Conservation (phyloP, 2,329 filamentous ascomycete species). For the Ophiostoma triangulosporum region DNA sequence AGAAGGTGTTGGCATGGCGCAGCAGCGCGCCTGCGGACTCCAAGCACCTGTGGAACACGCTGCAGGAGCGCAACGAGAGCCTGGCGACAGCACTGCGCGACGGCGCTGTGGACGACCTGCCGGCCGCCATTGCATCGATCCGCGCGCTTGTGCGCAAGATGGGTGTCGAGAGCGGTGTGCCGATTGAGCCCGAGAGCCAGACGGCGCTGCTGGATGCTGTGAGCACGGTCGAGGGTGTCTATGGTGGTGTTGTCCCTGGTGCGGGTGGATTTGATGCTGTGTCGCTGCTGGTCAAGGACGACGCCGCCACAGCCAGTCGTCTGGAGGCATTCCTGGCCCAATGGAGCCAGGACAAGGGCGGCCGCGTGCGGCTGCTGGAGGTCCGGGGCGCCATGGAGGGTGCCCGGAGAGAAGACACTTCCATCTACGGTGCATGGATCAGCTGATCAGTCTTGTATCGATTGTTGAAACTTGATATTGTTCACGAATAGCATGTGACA, state of each 20-base stretch:
- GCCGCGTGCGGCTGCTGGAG: conserved; percentile 52
- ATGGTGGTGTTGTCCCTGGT: conserved; percentile 84
- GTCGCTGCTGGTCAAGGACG: conserved; percentile 64
- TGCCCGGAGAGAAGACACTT: conserved; percentile 32
- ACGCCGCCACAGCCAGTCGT: conserved; percentile 44
- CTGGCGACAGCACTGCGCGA: conserved; percentile 52
- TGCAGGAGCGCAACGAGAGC: conserved; percentile 62
- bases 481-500: too few relatives aligned
- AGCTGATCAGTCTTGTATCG: not conserved
- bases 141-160: conserved; percentile 54
- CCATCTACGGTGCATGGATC: conserved; percentile 22
- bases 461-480: not conserved
- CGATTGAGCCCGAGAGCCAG: conserved; percentile 80
- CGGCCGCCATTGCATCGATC: not conserved
- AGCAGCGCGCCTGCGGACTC: conserved; percentile 50
- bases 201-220: conserved; percentile 72
- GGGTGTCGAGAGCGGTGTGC: conserved; percentile 60
- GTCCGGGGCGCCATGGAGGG: conserved; percentile 65
- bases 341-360: conserved; percentile 49
- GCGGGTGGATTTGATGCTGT: conserved; percentile 90
- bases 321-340: conserved; percentile 48
- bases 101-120: conserved; percentile 14
- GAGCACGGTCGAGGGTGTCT: conserved; percentile 62
- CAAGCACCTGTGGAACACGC: conserved; percentile 54
- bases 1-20: conserved; percentile 75